These are phyloP conservation scores for Nitzschia palea DNA, from an alignment of 108 stramenopile genomes.

Conservation along the genomic window DNA sequence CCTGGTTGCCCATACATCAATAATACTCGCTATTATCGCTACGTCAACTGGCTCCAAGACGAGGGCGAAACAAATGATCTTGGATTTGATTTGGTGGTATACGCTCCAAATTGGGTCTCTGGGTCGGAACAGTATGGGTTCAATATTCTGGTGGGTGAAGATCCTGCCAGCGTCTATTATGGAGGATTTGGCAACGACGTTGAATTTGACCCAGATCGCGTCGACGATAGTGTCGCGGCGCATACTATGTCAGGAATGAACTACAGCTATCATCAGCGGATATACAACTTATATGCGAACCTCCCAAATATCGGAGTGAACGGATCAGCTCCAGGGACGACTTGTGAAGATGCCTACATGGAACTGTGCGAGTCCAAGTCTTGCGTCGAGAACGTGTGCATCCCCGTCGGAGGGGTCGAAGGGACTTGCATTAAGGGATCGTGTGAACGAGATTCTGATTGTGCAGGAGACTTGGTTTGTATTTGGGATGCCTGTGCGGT, in stretches of 20 bases:
- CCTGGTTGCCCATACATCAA: neutral
- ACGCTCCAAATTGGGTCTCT: neutral
- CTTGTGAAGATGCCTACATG: slow-evolving; percentile 6
- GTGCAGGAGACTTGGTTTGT: slow-evolving; percentile 14
- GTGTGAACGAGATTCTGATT: slow-evolving; percentile 14
- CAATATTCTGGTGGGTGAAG: neutral
- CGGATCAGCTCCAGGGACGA: neutral
- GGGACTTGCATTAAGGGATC: slow-evolving; percentile 10
- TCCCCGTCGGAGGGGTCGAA: neutral
- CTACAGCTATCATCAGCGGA: neutral
- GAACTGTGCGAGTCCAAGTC: neutral
- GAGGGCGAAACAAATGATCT: neutral
- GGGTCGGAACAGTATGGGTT: neutral
- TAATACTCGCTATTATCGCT: slow-evolving; percentile 2
- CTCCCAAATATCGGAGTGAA: neutral
- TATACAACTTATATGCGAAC: neutral
- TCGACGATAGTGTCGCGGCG: neutral
- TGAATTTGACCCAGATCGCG: neutral
- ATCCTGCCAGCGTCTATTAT: slow-evolving; percentile 4
- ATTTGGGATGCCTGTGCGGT: slow-evolving; percentile 9
- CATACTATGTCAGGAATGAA: slow-evolving; percentile 1
- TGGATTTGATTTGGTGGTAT: neutral
- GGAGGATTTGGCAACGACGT: slow-evolving; percentile 4
- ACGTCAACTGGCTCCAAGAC: slow-evolving; percentile 6
- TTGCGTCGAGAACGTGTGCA: neutral